Conservation (phyloP, 1,284 basidiomycete genomes). For the Entoloma clypeatum region DNA sequence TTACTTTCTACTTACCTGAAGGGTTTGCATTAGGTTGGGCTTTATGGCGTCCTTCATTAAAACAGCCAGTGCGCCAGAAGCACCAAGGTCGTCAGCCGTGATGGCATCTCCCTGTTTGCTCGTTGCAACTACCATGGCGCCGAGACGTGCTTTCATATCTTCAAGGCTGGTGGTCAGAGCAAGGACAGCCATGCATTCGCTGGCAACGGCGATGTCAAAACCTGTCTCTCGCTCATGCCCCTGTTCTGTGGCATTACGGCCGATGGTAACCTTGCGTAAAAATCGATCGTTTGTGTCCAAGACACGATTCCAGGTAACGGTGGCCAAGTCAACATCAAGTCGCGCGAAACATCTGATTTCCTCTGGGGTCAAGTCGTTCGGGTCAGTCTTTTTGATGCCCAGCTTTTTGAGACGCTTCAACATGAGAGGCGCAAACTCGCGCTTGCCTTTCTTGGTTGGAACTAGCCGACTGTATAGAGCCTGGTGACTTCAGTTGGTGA, state of each 20-base stretch:
- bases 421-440: slow-evolving; percentile 96
- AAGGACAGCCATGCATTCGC: slow-evolving; percentile 97
- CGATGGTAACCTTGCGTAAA: slow-evolving; percentile 92
- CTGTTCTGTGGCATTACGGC: slow-evolving; percentile 87
- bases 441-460: slow-evolving; percentile 91
- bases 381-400: slow-evolving; percentile 93
- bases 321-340: slow-evolving; percentile 87
- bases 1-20: slow-evolving; percentile 56
- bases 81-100: slow-evolving; percentile 96
- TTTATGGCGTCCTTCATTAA: slow-evolving; percentile 99
- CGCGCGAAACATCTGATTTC: slow-evolving; percentile 90
- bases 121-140: slow-evolving; percentile 96
- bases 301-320: slow-evolving; percentile 98
- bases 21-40: slow-evolving; percentile 98
- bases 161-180: slow-evolving; percentile 85
- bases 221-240: slow-evolving; percentile 87
- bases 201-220: slow-evolving; percentile 97
- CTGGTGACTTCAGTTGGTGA: no score
- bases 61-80: slow-evolving; percentile 93
- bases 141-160: slow-evolving; percentile 92
- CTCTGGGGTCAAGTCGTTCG: slow-evolving; percentile 89
- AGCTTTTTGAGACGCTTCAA: slow-evolving; percentile 93
- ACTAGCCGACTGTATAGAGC: slow-evolving; percentile 91
- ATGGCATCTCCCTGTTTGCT: slow-evolving; percentile 88
- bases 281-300: slow-evolving; percentile 97